Conservation (phyloP, 2,329 filamentous ascomycete species). For the Paraconiothyrium sp. region DNA sequence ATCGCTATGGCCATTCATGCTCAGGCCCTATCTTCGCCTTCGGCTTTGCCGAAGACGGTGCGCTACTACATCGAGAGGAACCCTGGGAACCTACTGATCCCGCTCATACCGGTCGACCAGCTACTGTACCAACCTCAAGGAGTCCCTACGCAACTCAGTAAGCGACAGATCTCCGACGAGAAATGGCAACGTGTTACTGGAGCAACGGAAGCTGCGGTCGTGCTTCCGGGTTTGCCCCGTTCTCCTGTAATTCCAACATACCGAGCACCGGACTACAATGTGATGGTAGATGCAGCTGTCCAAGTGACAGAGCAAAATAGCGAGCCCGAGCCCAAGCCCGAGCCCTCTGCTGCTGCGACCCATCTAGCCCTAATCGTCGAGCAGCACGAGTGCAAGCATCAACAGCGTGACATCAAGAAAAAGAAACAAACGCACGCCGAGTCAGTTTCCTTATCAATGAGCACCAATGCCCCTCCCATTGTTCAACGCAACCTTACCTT, state of each 20-base stretch:
- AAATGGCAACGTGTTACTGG: slow-evolving; percentile 37
- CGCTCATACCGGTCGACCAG: slow-evolving; percentile 56
- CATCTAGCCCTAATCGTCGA: not conserved
- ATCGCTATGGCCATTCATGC: slow-evolving; percentile 21
- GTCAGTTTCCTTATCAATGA: not conserved
- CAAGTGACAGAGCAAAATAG: not conserved
- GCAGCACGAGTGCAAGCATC: not conserved
- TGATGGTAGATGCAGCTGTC: not conserved
- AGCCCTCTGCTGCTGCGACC: not conserved
- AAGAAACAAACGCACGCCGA: not conserved
- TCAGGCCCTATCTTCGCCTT: not conserved
- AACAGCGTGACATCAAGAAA: not conserved
- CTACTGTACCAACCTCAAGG: slow-evolving; percentile 53
- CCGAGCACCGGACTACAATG: slow-evolving; percentile 15
- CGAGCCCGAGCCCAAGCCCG: too few relatives aligned
- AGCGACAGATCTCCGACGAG: slow-evolving; percentile 34
- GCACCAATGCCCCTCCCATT: not conserved
- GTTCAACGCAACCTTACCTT: slow-evolving; percentile 22
- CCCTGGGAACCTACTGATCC: slow-evolving; percentile 45
- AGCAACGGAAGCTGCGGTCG: slow-evolving; percentile 20
- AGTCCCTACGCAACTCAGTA: slow-evolving; percentile 46
- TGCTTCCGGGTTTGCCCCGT: slow-evolving; percentile 12
- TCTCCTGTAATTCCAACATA: not conserved
- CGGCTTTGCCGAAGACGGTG: slow-evolving; percentile 27
- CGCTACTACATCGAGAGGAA: slow-evolving; percentile 52